phyloP scores from a whole-genome alignment of 208 protist species.

The Naegleria fowleri region DNA sequence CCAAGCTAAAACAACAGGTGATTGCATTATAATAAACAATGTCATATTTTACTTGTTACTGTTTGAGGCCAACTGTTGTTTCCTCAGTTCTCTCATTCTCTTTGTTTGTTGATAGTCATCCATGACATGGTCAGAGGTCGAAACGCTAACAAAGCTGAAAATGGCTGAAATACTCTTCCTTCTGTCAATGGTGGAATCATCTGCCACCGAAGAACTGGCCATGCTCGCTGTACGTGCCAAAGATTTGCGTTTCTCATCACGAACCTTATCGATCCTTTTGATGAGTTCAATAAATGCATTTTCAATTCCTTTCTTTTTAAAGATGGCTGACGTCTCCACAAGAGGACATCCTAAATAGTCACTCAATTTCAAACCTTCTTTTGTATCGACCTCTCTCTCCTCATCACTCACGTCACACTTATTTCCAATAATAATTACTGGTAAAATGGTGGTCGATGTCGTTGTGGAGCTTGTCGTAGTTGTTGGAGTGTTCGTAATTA shows the following conservation, averaged over 20 bases:
- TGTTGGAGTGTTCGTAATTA: background rate
- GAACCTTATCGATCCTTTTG: background rate
- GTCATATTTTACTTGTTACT: no score
- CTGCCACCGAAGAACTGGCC: background rate
- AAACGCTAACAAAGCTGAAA: background rate
- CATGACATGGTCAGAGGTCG: background rate
- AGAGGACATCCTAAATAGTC: conserved; percentile 37
- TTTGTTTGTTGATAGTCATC: background rate
- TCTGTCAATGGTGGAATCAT: background rate
- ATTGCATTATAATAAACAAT: no score
- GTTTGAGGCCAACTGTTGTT: background rate
- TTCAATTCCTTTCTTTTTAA: background rate
- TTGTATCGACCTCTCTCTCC: conserved; percentile 25
- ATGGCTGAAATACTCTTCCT: background rate
- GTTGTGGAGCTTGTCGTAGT: background rate
- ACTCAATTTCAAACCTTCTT: background rate
- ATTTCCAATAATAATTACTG: conserved; percentile 60
- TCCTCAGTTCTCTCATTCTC: background rate
- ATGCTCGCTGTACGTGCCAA: background rate
- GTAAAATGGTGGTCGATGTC: conserved; percentile 24
- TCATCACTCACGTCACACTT: conserved; percentile 57
- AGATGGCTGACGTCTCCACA: conserved; percentile 53
- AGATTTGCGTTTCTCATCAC: background rate
- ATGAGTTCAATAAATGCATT: background rate
- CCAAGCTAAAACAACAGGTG: no score